Conservation (phyloP, 2,329 filamentous ascomycete species). For the Diaporthe eres region DNA sequence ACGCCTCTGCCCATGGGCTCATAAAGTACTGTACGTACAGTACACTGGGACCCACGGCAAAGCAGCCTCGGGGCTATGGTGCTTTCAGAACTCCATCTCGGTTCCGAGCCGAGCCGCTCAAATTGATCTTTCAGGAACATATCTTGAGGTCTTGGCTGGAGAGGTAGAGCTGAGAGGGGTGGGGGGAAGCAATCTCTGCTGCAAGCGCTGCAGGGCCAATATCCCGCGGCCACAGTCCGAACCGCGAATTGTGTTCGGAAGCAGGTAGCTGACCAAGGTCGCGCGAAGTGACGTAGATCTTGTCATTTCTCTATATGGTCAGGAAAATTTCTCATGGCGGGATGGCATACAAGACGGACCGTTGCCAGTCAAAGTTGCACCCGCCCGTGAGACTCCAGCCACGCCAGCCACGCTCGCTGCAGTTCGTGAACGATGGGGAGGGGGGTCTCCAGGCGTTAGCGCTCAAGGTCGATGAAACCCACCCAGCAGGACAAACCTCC, state of each 20-base stretch:
- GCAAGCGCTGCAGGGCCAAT: conserved; percentile 13
- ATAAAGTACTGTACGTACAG: neutral
- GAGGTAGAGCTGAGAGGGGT: neutral
- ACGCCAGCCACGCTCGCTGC: conserved; percentile 27
- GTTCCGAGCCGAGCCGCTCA: conserved; percentile 31
- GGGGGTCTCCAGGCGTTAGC: conserved; percentile 14
- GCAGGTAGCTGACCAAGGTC: neutral
- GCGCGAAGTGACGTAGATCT: conserved; percentile 13
- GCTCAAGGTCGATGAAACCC: conserved; percentile 20
- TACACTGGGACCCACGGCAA: conserved; percentile 17
- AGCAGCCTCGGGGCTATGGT: neutral
- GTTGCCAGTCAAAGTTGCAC: conserved; percentile 24
- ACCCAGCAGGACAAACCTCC: conserved; percentile 5
- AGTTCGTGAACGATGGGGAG: neutral
- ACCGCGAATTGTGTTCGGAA: conserved; percentile 12
- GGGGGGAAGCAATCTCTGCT: neutral
- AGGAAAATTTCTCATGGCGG: neutral
- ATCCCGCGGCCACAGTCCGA: conserved; percentile 24
- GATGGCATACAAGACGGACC: neutral
- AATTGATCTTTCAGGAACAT: neutral
- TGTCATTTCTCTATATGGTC: conserved; percentile 8
- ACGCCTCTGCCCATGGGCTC: neutral
- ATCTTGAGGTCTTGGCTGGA: neutral
- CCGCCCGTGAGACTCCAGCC: conserved; percentile 28
- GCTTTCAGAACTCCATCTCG: neutral